These are phyloP conservation scores for Oemleria cerasiformis DNA, from an alignment of 306 rosid species.

Conservation along the genomic window DNA sequence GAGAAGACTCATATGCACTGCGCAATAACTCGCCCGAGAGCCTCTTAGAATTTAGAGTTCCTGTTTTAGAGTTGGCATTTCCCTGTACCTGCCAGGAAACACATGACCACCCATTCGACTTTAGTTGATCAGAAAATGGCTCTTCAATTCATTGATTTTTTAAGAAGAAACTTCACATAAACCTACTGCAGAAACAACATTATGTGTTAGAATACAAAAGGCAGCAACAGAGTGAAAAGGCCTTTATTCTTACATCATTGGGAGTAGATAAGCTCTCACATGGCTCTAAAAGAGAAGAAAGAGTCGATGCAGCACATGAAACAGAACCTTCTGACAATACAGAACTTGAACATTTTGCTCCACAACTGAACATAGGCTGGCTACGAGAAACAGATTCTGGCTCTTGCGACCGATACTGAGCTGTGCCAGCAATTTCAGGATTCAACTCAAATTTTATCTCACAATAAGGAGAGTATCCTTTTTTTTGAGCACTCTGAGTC, in stretches of 20 bases:
- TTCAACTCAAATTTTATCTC: slow-evolving; percentile 49
- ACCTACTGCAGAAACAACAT: slow-evolving; percentile 15
- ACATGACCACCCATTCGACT: slow-evolving; percentile 16
- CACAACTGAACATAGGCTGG: slow-evolving; percentile 25
- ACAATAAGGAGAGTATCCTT: slow-evolving; percentile 70
- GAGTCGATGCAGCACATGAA: slow-evolving; percentile 51
- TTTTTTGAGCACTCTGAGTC: slow-evolving; percentile 57
- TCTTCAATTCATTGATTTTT: slow-evolving; percentile 4
- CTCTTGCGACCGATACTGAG: slow-evolving; percentile 38
- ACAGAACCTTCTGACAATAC: slow-evolving; percentile 50
- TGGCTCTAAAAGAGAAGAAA: slow-evolving; percentile 52
- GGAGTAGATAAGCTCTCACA: slow-evolving; percentile 31
- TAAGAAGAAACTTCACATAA: background rate
- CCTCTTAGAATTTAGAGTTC: slow-evolving; percentile 38
- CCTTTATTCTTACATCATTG: slow-evolving; percentile 46
- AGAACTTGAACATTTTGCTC: slow-evolving; percentile 32
- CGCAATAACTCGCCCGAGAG: slow-evolving; percentile 32
- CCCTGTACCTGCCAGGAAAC: slow-evolving; percentile 45
- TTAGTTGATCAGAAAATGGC: slow-evolving; percentile 22
- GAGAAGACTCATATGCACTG: slow-evolving; percentile 42
- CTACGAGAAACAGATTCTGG: slow-evolving; percentile 35
- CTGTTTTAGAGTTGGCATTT: slow-evolving; percentile 28
- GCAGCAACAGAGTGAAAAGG: slow-evolving; percentile 12
- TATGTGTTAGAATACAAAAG: slow-evolving; percentile 6
- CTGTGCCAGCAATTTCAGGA: slow-evolving; percentile 29